Percentiles rank a stretch among this genome's conserved stretches.
Evolutionary conservation across 164 flowering plant species (phyloP).

Genomic region (Paratinospora sagittata): DNA sequence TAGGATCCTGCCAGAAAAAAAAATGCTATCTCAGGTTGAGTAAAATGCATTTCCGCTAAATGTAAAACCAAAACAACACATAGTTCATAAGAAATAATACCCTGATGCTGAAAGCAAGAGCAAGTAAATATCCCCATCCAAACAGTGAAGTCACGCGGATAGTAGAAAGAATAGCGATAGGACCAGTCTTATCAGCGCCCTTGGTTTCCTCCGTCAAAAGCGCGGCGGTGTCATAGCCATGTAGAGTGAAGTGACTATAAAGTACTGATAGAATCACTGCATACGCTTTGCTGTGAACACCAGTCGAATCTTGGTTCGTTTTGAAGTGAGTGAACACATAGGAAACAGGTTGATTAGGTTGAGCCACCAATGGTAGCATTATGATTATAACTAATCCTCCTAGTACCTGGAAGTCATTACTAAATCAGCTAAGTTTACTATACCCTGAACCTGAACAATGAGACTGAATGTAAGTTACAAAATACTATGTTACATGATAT

Average conservation of each 20-base stretch:
- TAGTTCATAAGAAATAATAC: constrained; percentile 24
- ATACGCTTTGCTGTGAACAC: constrained; percentile 49
- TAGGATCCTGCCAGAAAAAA: constrained; percentile 47
- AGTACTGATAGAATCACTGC: constrained; percentile 58
- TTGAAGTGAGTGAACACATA: constrained; percentile 55
- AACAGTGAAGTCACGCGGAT: constrained; percentile 55
- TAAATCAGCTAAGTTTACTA: background rate
- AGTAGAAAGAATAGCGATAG: constrained; percentile 62
- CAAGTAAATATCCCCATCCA: constrained; percentile 70
- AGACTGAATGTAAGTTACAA: too few species aligned
- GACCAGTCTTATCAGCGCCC: constrained; percentile 70
- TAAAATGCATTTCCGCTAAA: background rate
- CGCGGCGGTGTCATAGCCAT: constrained; percentile 78
- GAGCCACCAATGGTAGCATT: constrained; percentile 60
- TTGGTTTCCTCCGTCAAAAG: constrained; percentile 77
- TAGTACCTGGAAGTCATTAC: constrained; percentile 27
- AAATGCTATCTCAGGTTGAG: background rate
- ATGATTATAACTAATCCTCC: constrained; percentile 52
- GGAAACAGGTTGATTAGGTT: constrained; percentile 50
- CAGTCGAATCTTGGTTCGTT: constrained; percentile 40
- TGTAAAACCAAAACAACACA: too few species aligned
- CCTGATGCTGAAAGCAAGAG: constrained; percentile 77
- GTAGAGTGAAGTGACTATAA: constrained; percentile 58
- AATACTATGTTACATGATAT: background rate
- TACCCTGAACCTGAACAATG: too few species aligned